Percentiles rank a stretch among this genome's conserved stretches.
Conservation (phyloP, 163 green algal species). For the Prototheca cutis region DNA sequence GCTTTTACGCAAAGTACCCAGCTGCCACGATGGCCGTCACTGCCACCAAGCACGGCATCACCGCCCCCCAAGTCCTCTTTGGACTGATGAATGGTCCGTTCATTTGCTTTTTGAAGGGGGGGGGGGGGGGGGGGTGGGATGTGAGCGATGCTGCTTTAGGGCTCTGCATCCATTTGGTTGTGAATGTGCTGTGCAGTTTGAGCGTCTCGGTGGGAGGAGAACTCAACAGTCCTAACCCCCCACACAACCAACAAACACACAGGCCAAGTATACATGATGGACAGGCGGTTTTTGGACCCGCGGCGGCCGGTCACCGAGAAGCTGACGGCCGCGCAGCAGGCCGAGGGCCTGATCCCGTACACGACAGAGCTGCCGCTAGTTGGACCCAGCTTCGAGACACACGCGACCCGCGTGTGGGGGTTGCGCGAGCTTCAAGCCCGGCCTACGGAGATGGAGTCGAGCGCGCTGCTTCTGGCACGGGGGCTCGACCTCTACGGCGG, state of each 20-base stretch:
- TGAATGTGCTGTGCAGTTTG: no score
- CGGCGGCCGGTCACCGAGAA: slow-evolving; percentile 56
- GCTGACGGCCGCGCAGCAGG: slow-evolving; percentile 51
- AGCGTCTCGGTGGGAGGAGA: no score
- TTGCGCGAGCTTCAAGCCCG: slow-evolving; percentile 40
- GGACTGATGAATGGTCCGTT: slow-evolving; percentile 25
- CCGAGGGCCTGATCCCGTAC: slow-evolving; percentile 84
- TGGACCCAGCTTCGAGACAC: slow-evolving; percentile 39
- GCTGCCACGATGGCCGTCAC: slow-evolving; percentile 56
- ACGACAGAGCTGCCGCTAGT: slow-evolving; percentile 55
- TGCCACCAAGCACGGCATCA: slow-evolving; percentile 70
- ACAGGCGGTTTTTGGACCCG: slow-evolving; percentile 81
- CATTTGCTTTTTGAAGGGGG: neutral
- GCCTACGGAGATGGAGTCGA: slow-evolving; percentile 74
- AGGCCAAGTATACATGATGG: slow-evolving; percentile 74
- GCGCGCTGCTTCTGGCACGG: slow-evolving; percentile 57
- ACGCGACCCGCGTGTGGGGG: slow-evolving; percentile 40
- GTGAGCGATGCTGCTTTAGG: no score
- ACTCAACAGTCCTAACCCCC: neutral
- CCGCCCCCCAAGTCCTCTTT: slow-evolving; percentile 73
- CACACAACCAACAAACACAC: neutral
- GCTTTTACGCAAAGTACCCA: slow-evolving; percentile 41
- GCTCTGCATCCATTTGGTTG: no score
- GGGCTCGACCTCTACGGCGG: slow-evolving; percentile 82
- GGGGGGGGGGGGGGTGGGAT: no score